These are phyloP conservation scores for Suillus hirtellus DNA, from an alignment of 768 basidiomycete genomes.

Conservation along the genomic window DNA sequence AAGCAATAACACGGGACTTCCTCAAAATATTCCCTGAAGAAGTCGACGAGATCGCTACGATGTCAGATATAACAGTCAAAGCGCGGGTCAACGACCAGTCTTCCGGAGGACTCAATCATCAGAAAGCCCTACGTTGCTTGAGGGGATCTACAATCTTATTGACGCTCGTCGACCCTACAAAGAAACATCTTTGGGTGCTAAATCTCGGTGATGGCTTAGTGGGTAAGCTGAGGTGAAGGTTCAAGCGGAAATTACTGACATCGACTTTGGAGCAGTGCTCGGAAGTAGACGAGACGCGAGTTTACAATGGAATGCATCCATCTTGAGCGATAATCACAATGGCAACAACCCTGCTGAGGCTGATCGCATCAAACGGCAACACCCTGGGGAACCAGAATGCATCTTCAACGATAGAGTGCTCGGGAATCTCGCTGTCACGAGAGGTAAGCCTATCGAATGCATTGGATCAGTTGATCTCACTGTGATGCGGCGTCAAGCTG, in stretches of 20 bases:
- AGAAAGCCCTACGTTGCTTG: conserved; percentile 45
- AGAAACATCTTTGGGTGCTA: conserved; percentile 51
- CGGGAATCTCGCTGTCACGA: conserved; percentile 47
- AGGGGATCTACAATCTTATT: conserved; percentile 52
- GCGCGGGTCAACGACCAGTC: conserved; percentile 40
- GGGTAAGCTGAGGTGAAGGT: conserved; percentile 32
- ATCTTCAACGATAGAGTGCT: conserved; percentile 49
- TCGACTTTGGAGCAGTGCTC: conserved; percentile 41
- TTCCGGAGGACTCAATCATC: conserved; percentile 30
- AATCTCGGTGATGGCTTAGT: conserved; percentile 58
- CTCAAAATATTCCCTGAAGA: conserved; percentile 43
- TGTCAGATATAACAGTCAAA: conserved; percentile 40
- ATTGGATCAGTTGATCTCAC: background rate
- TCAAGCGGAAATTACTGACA: background rate
- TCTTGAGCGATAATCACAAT: conserved; percentile 51
- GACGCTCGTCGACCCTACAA: conserved; percentile 44
- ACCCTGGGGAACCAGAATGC: conserved; percentile 47
- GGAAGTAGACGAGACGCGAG: conserved; percentile 38
- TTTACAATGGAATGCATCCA: conserved; percentile 18
- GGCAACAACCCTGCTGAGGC: conserved; percentile 43
- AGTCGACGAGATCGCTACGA: conserved; percentile 22
- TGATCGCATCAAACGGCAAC: conserved; percentile 41
- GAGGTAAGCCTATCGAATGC: conserved; percentile 19
- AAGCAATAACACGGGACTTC: conserved; percentile 37
- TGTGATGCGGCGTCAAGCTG: conserved; percentile 32